Evolutionary conservation across 1,139 yeast genomes (phyloP).

Genomic region (Starmera stellimalicola): DNA sequence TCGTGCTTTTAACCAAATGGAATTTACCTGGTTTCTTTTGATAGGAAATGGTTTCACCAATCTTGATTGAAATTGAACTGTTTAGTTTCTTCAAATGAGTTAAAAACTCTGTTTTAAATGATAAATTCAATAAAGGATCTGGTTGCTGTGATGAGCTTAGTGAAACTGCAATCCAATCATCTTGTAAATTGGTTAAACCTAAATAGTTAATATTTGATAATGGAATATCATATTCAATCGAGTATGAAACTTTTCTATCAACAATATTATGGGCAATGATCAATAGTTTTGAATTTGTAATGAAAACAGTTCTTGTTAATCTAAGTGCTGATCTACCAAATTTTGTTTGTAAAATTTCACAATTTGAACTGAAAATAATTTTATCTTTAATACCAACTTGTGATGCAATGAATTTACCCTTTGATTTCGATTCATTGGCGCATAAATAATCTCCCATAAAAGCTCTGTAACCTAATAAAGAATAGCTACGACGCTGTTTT

Average conservation of each 20-base stretch:
- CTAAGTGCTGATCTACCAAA: constrained; percentile 90
- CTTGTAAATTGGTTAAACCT: constrained; percentile 68
- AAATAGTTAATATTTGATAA: constrained; percentile 53
- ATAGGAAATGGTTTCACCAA: constrained; percentile 70
- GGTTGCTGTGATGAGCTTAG: constrained; percentile 49
- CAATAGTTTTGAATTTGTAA: constrained; percentile 54
- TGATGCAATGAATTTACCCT: constrained; percentile 59
- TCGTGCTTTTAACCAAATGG: constrained; percentile 62
- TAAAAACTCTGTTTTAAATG: constrained; percentile 82
- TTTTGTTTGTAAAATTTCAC: constrained; percentile 74
- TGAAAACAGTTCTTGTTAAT: constrained; percentile 59
- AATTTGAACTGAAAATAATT: constrained; percentile 72
- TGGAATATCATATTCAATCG: constrained; percentile 56
- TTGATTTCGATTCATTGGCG: constrained; percentile 65
- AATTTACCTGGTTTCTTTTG: constrained; percentile 86
- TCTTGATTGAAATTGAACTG: constrained; percentile 47
- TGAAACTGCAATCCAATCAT: constrained; percentile 86
- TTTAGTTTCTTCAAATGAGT: constrained; percentile 65
- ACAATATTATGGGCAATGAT: constrained; percentile 64
- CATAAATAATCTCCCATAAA: constrained; percentile 90
- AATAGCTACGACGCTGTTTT: constrained; percentile 86
- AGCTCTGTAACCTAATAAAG: constrained; percentile 83
- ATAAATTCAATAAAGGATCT: constrained; percentile 72
- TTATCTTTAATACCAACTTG: constrained; percentile 63
- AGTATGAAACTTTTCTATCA: constrained; percentile 63